phyloP scores from a whole-genome alignment of 75 land plant genomes.

The Isoetes taiwanensis region DNA sequence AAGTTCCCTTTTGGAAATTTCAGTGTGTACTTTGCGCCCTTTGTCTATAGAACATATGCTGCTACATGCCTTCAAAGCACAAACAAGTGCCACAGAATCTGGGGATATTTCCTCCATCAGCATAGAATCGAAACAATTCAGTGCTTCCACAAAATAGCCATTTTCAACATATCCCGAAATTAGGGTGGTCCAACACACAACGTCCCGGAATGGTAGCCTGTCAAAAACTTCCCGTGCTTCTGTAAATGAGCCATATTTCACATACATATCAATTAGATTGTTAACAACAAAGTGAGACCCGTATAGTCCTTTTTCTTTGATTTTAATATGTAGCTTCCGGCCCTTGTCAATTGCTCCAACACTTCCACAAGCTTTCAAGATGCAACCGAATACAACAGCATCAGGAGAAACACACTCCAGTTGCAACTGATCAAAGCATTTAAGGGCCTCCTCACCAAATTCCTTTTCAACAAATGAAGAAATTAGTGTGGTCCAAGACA shows the following conservation, averaged over 20 bases:
- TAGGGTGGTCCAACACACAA: neutral
- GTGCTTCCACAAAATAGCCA: conserved; percentile 2
- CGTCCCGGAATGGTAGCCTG: neutral
- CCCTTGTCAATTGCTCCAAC: conserved; percentile 15
- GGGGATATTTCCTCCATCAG: neutral
- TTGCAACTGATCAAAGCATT: conserved; percentile 12
- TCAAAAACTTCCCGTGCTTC: conserved; percentile 7
- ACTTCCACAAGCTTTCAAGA: conserved; percentile 22
- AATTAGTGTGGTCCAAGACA: conserved; percentile 27
- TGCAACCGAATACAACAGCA: conserved; percentile 14
- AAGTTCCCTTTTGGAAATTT: neutral
- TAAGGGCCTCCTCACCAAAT: conserved; percentile 1
- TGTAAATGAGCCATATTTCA: neutral
- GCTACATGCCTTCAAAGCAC: neutral
- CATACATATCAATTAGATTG: conserved; percentile 8
- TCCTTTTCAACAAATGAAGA: conserved; percentile 15
- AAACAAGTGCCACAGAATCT: conserved; percentile 3
- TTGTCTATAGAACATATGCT: conserved; percentile 1
- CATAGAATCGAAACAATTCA: conserved; percentile 5
- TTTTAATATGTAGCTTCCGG: neutral
- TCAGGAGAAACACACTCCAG: conserved; percentile 20
- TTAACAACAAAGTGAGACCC: neutral
- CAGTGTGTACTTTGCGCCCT: neutral
- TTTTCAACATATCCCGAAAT: conserved; percentile 11
- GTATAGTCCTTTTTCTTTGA: neutral